Evolutionary conservation across 129 eudicot species (phyloP).

Genomic region (Gnaphalium uliginosum): DNA sequence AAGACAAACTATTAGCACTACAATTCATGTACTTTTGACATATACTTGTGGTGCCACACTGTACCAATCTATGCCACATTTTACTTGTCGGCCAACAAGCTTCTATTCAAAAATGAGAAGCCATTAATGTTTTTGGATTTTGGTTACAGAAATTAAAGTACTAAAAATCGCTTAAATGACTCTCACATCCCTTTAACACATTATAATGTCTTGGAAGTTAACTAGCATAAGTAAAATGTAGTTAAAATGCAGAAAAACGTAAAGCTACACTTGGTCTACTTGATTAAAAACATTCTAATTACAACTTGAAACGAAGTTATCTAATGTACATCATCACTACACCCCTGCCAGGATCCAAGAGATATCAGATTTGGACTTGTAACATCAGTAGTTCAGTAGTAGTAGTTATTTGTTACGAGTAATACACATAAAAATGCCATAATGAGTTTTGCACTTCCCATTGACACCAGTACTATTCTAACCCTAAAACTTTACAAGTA

Average conservation of each 20-base stretch:
- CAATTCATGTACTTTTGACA: background rate
- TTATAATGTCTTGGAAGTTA: too few relatives aligned
- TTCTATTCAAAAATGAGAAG: slow-evolving; percentile 9
- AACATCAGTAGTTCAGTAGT: slow-evolving; percentile 32
- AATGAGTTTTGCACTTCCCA: slow-evolving; percentile 47
- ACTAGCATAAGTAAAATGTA: too few relatives aligned
- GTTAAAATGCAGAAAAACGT: background rate
- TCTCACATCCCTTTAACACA: too few relatives aligned
- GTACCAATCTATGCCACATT: background rate
- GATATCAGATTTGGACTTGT: slow-evolving; percentile 24
- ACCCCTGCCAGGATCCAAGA: slow-evolving; percentile 7
- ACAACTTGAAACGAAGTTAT: background rate
- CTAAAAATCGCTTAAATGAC: slow-evolving; percentile 7
- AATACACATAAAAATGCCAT: slow-evolving; percentile 43
- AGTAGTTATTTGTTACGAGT: slow-evolving; percentile 31
- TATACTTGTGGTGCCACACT: background rate
- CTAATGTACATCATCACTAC: slow-evolving; percentile 16
- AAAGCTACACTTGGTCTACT: background rate
- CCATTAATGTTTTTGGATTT: slow-evolving; percentile 5
- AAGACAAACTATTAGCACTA: background rate
- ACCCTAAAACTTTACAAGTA: slow-evolving; percentile 37
- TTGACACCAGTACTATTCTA: slow-evolving; percentile 37
- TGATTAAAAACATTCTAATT: background rate
- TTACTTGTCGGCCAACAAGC: background rate
- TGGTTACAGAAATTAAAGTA: background rate